Base-by-base conservation (phyloP, 768 basidiomycete genomes). In the Boletellus sp. region DNA sequence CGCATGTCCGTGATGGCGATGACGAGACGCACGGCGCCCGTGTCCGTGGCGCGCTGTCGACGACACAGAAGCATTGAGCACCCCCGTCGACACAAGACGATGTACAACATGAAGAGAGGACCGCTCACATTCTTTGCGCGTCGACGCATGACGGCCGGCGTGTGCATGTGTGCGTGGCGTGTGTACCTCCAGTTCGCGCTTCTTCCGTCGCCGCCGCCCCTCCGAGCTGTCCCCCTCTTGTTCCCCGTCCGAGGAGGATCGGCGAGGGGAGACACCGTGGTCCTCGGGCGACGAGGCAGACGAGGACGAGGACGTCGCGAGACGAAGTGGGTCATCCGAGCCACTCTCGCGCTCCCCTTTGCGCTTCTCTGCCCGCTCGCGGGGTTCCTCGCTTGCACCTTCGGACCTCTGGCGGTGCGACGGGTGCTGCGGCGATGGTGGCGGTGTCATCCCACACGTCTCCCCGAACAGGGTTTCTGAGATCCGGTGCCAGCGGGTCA, bases 401-500 rank as follows among this genome's bases (percentile, higher is more conserved):
- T 19, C 39, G 26, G 44, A 32, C 4, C 6, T 23, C 9, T 3
- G 24, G 0, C 19, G 1, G 2, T 19, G 37, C 9, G 45, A 3
- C 2, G 6, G 16, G 4, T 33, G 17, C 6, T 37, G 2, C 9
- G 58, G 54, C 16, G 63, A 52, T 13, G 54, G 16, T 4, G 56
- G 47, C 3, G 53, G 55, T 0, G 59, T 49, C 50, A 58, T 50
- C 20, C 66, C 66, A 45, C 66, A 66, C 23, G 10, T 54, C 8
- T 68, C 64, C 8, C 45, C 49, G 38, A 66, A 57, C 42, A 69
- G 37, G 3, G 32, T 48, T 10, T 67, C 63, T 20, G 59, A 69
- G 20, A 68, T 57, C 22, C 46, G 48, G 13, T 46, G 52, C 66
- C 66, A 67, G 32, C 66, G 51, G 12, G 54, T 52, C 52, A 67